Evolutionary conservation across 225 moss, liverwort and hornwort genomes (phyloP).

Genomic region (Lunularia cruciata): DNA sequence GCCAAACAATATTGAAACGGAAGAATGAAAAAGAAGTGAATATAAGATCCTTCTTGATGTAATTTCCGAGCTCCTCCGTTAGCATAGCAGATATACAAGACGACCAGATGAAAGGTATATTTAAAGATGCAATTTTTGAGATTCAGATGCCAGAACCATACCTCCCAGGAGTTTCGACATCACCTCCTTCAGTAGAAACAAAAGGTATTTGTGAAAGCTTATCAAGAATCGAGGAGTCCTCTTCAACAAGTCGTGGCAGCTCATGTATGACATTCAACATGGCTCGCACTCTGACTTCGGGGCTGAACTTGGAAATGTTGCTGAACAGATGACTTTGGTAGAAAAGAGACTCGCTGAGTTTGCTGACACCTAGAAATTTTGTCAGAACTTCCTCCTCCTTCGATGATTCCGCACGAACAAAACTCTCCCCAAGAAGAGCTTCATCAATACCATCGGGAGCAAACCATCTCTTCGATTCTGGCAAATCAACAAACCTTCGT

Average conservation of each 20-base stretch:
- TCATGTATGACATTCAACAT: conserved; percentile 67
- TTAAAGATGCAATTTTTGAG: not conserved
- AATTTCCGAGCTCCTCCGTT: not conserved
- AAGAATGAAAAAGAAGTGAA: no score
- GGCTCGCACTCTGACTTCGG: conserved; percentile 58
- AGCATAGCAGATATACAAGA: not conserved
- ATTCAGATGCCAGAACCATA: conserved; percentile 19
- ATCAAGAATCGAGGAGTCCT: conserved; percentile 52
- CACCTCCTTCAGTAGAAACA: conserved; percentile 71
- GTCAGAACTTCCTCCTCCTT: conserved; percentile 85
- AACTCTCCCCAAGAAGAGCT: conserved; percentile 62
- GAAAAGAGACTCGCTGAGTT: conserved; percentile 60
- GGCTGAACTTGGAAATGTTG: conserved; percentile 58
- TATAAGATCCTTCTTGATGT: no score
- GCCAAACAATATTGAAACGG: no score
- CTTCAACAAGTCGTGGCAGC: conserved; percentile 52
- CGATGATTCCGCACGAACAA: conserved; percentile 68
- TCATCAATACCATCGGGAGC: conserved; percentile 72
- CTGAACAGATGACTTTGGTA: conserved; percentile 67
- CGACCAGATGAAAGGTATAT: not conserved
- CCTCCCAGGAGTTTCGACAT: conserved; percentile 69
- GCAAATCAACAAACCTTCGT: conserved; percentile 67
- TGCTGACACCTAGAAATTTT: conserved; percentile 57
- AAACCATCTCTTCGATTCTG: conserved; percentile 67
- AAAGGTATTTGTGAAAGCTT: conserved; percentile 58